Percentiles rank a stretch among this genome's conserved stretches.
phyloP scores from a whole-genome alignment of 805 yeast species.

The Wickerhamomyces tratensis region DNA sequence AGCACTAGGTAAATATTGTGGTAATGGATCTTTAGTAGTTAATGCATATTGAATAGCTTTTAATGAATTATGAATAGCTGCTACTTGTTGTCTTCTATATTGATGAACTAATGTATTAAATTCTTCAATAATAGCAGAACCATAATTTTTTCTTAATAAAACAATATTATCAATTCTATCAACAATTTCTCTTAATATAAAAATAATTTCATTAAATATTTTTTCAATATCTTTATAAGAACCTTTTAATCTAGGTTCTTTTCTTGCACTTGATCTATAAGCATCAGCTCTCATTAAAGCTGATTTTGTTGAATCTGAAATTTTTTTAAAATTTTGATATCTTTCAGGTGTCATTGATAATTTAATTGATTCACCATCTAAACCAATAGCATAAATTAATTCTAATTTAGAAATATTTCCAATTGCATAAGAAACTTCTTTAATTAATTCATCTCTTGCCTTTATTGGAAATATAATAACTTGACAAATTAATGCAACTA shows the following conservation, averaged over 20 bases:
- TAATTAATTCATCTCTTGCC: conserved; percentile 34
- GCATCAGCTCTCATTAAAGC: conserved; percentile 31
- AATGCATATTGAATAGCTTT: conserved; percentile 35
- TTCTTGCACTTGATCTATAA: conserved; percentile 29
- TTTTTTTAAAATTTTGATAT: conserved; percentile 21
- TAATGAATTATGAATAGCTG: conserved; percentile 27
- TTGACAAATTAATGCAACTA: conserved; percentile 35
- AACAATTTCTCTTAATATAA: conserved; percentile 33
- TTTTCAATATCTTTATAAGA: conserved; percentile 27
- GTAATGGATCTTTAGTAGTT: conserved; percentile 34
- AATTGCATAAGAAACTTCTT: conserved; percentile 30
- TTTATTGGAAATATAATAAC: conserved; percentile 34
- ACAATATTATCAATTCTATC: conserved; percentile 38
- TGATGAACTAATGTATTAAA: conserved; percentile 28
- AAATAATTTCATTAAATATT: conserved; percentile 34
- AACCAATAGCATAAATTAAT: conserved; percentile 27
- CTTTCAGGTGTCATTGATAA: conserved; percentile 20
- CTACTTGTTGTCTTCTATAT: conserved; percentile 35
- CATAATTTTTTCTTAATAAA: conserved; percentile 30
- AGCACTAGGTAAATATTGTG: conserved; percentile 41
- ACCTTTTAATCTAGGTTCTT: conserved; percentile 41
- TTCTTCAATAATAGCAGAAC: conserved; percentile 37
- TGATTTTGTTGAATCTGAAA: conserved; percentile 27
- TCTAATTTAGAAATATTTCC: conserved; percentile 30
- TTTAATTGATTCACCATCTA: conserved; percentile 22